These are phyloP conservation scores for Suillus luteus DNA, from an alignment of 768 basidiomycete species.

Conservation along the genomic window DNA sequence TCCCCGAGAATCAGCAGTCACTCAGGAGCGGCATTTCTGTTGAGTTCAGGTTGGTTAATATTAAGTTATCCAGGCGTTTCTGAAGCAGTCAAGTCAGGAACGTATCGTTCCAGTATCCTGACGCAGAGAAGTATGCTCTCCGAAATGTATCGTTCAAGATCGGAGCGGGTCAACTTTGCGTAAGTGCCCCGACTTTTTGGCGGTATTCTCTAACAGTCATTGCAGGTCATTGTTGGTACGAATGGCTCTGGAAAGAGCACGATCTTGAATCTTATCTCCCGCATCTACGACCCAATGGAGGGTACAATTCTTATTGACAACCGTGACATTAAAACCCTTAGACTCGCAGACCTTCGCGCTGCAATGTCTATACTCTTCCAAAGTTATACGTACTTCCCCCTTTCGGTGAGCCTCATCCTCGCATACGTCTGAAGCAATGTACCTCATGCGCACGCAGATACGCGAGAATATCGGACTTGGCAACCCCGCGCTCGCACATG, in stretches of 20 bases:
- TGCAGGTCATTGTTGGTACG: too few species aligned
- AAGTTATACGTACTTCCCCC: too few species aligned
- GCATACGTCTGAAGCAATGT: neutral
- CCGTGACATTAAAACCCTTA: too few species aligned
- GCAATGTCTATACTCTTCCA: too few species aligned
- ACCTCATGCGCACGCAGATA: slow-evolving; percentile 44
- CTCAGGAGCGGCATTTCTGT: slow-evolving; percentile 52
- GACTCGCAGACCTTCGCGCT: too few species aligned
- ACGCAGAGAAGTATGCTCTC: slow-evolving; percentile 51
- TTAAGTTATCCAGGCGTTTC: slow-evolving; percentile 12
- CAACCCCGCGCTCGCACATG: slow-evolving; percentile 53
- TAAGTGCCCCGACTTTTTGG: too few species aligned
- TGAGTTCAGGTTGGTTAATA: too few species aligned
- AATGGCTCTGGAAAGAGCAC: too few species aligned
- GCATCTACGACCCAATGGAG: too few species aligned
- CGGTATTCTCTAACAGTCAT: slow-evolving; percentile 28
- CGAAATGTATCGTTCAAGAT: slow-evolving; percentile 70
- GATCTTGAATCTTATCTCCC: too few species aligned
- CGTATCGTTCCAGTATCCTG: slow-evolving; percentile 74
- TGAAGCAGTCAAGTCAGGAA: slow-evolving; percentile 40
- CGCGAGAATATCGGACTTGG: slow-evolving; percentile 78
- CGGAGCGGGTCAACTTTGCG: slow-evolving; percentile 69
- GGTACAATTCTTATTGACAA: too few species aligned
- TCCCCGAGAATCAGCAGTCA: slow-evolving; percentile 49
- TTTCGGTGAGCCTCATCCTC: slow-evolving; percentile 23